Evolutionary conservation across 2,329 filamentous ascomycete species (phyloP), one percentile per base, ranked within the genome.

Genomic region (Fusarium sp.): DNA sequence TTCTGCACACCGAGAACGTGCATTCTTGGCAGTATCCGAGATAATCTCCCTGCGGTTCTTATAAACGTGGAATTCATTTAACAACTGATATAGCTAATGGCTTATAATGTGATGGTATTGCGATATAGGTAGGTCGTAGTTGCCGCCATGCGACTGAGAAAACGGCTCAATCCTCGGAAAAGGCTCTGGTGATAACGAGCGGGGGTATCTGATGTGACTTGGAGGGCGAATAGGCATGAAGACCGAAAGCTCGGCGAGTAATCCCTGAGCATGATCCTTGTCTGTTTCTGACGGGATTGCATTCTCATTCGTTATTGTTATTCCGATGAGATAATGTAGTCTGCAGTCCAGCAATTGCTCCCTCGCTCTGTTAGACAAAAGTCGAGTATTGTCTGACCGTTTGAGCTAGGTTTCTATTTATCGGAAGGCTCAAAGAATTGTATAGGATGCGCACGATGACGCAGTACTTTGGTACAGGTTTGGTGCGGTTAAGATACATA

Each of bases 31-130:
- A 17, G n/a, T 46, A 5, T 35, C 22, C 7, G 22, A 5, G 5
- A 35, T 27, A 9, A 13, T 0, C 18, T 13, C 7, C n/a, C 0
- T 17, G 4, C 5, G n/a, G 11, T 14, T n/a, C 17, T 38, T 1
- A n/a, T 29, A 20, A 33, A 20, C 7, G 20, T 20, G 22, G 5
- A 20, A 14, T 27, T 25, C 15, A 3, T 5, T 20, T 13, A 0
- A 11, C 10, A 4, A 6, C 11, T 18, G 7, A 54, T 31, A 17
- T 11, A 29, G 5, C 2, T 20, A 3, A 14, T 18, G 11, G 2
- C 3, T 18, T 0, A 31, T 4, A 13, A 22, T 22, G 5, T 4
- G 11, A 13, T 39, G 14, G 3, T 2, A 7, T 8, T 29, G 20
- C 4, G 5, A 29, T 20, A 12, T 0, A 3, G 8, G 17, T 3